These are phyloP conservation scores for Trypanosoma lewisi DNA, from an alignment of 208 protist species.

Conservation along the genomic window DNA sequence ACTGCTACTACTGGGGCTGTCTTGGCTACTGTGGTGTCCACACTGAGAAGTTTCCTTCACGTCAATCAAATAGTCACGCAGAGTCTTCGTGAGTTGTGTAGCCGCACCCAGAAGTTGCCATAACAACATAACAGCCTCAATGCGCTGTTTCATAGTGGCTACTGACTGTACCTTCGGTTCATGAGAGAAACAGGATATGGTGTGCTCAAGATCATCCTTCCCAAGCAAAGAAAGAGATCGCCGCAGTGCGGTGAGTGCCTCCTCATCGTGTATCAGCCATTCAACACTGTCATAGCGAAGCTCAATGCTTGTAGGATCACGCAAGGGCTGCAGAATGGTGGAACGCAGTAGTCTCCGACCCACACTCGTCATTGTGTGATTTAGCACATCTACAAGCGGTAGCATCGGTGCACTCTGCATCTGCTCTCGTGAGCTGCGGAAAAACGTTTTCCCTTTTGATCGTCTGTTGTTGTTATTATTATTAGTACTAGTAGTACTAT, in stretches of 20 bases:
- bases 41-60: not conserved
- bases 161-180: conserved; percentile 20
- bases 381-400: conserved; percentile 59
- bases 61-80: not conserved
- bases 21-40: not conserved
- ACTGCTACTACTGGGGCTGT: not conserved
- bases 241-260: conserved; percentile 29
- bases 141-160: conserved; percentile 26
- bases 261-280: conserved; percentile 40
- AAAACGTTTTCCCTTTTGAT: conserved; percentile 19
- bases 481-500: not conserved
- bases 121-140: conserved; percentile 21
- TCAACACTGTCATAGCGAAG: conserved; percentile 72
- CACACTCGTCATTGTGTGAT: conserved; percentile 65
- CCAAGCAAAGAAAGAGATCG: conserved; percentile 17
- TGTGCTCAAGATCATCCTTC: conserved; percentile 24
- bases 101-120: conserved; percentile 24
- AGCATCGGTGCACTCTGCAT: conserved; percentile 10
- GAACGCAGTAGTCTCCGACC: conserved; percentile 70
- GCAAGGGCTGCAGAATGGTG: conserved; percentile 74
- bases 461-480: not conserved
- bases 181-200: conserved; percentile 29
- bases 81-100: not conserved
- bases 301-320: conserved; percentile 55
- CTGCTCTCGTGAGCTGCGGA: conserved; percentile 13